These are phyloP conservation scores for Globisporangium echinulatum DNA, from an alignment of 352 stramenopile genomes.

Conservation along the genomic window DNA sequence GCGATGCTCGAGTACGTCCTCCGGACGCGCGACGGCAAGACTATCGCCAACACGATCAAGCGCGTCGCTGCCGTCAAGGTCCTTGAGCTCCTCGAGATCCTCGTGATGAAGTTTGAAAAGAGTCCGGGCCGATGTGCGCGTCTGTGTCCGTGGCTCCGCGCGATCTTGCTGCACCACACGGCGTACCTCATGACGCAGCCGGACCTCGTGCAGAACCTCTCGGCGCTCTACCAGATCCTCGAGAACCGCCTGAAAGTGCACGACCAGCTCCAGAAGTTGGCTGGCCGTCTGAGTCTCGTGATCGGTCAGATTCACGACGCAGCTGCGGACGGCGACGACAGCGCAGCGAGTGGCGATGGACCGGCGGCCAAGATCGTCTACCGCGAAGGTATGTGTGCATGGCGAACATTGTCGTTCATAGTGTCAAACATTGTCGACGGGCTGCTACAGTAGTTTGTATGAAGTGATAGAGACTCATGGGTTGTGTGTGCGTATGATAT, in stretches of 20 bases:
- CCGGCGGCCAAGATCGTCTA: constrained; percentile 58
- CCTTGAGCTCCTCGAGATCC: constrained; percentile 65
- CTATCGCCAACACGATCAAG: constrained; percentile 69
- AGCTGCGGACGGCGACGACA: constrained; percentile 16
- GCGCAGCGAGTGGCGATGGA: constrained; percentile 23
- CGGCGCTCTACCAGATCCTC: constrained; percentile 77
- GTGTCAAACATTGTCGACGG: neutral
- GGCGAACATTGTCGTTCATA: neutral
- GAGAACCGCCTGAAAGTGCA: constrained; percentile 79
- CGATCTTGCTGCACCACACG: constrained; percentile 79
- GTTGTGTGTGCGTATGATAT: too few relatives aligned
- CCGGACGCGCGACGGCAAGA: constrained; percentile 67
- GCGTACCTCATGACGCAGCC: constrained; percentile 81
- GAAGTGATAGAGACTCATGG: too few relatives aligned
- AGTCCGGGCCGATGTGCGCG: constrained; percentile 67
- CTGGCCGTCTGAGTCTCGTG: constrained; percentile 71
- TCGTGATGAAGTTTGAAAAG: constrained; percentile 82
- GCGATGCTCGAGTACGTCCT: constrained; percentile 82
- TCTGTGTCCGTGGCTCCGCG: constrained; percentile 78
- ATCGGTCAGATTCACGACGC: constrained; percentile 78
- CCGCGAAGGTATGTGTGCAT: constrained; percentile 33
- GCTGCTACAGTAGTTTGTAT: too few relatives aligned
- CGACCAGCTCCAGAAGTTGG: constrained; percentile 78
- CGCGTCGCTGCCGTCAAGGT: constrained; percentile 70
- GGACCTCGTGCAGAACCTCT: constrained; percentile 75